Evolutionary conservation across 371 early-diverging fungal species (phyloP).

Genomic region (Actinomortierella wolfii): DNA sequence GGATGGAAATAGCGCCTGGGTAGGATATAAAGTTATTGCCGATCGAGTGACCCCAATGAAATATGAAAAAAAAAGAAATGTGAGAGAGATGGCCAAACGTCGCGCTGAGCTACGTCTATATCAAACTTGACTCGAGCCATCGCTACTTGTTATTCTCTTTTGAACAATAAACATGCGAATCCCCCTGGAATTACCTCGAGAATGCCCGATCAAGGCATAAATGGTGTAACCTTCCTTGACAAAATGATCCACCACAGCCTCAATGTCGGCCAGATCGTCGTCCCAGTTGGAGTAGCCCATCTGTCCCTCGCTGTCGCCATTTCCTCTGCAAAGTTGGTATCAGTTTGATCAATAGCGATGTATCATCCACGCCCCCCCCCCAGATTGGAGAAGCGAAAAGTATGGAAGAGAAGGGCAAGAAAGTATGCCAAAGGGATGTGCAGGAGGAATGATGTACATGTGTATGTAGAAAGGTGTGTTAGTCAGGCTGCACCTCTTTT

Average conservation of each 20-base stretch:
- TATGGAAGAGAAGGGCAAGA: background rate
- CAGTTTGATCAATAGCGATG: background rate
- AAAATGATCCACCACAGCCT: slow-evolving; percentile 57
- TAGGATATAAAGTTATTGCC: background rate
- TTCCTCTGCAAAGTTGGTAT: slow-evolving; percentile 42
- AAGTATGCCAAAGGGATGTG: background rate
- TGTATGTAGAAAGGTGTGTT: background rate
- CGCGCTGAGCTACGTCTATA: no score
- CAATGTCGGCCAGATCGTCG: slow-evolving; percentile 60
- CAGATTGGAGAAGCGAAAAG: background rate
- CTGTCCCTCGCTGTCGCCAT: slow-evolving; percentile 60
- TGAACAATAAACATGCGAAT: no score
- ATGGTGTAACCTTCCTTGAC: slow-evolving; percentile 59
- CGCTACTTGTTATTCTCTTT: no score
- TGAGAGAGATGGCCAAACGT: no score
- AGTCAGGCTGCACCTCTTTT: no score
- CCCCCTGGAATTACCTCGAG: slow-evolving; percentile 61
- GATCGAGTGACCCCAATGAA: background rate
- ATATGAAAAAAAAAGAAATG: slow-evolving; percentile 1
- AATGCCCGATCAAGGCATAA: slow-evolving; percentile 63
- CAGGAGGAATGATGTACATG: background rate
- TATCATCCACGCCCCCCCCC: no score
- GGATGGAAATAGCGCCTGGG: slow-evolving; percentile 56
- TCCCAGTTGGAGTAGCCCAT: slow-evolving; percentile 56
- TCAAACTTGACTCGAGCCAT: no score